These are phyloP conservation scores for Symmetrospora coprosmae DNA, from an alignment of 768 basidiomycete genomes.

Conservation along the genomic window DNA sequence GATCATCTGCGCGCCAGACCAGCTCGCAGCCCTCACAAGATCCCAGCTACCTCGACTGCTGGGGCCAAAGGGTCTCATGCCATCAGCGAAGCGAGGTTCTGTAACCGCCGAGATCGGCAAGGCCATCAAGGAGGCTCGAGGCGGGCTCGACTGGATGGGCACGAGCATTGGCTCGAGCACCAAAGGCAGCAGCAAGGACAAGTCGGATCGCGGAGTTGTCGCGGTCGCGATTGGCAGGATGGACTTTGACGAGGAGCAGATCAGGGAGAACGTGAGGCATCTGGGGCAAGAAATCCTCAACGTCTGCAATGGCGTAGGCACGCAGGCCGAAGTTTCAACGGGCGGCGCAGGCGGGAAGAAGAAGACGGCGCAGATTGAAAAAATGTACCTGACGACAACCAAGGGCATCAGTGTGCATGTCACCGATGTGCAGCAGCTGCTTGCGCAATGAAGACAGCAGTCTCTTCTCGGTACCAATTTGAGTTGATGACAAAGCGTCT, in stretches of 20 bases:
- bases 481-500: too few relatives aligned
- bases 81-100: slow-evolving; percentile 79
- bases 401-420: slow-evolving; percentile 9
- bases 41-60: slow-evolving; percentile 61
- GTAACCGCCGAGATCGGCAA: slow-evolving; percentile 77
- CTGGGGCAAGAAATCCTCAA: not conserved
- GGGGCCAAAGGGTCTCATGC: slow-evolving; percentile 87
- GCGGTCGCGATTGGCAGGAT: slow-evolving; percentile 8
- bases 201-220: slow-evolving; percentile 1
- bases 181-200: not conserved
- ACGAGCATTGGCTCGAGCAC: not conserved
- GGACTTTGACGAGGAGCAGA: slow-evolving; percentile 6
- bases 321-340: not conserved
- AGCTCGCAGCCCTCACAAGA: slow-evolving; percentile 60
- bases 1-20: slow-evolving; percentile 65
- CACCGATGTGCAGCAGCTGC: not conserved
- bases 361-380: not conserved
- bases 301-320: slow-evolving; percentile 13
- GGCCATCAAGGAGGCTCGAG: slow-evolving; percentile 63
- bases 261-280: not conserved
- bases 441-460: too few relatives aligned
- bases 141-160: slow-evolving; percentile 77
- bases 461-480: too few relatives aligned
- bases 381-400: slow-evolving; percentile 1
- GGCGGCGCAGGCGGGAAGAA: not conserved